Conservation (phyloP, 2,329 filamentous ascomycete species). For the Ophiosphaerella narmari region DNA sequence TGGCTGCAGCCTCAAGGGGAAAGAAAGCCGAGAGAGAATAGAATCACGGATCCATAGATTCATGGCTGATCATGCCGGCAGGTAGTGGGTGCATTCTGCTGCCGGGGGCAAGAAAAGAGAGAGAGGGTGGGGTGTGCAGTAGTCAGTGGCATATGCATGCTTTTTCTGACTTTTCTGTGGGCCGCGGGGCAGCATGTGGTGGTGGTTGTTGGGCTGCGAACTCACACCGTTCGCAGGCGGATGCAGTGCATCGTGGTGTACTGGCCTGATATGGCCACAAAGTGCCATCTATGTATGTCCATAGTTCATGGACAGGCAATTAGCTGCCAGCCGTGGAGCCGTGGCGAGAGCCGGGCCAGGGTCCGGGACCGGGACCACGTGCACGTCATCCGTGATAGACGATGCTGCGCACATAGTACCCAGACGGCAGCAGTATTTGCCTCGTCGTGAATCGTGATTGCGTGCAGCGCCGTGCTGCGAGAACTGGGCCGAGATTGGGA, state of each 20-base stretch:
- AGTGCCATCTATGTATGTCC: no score
- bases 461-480: no score
- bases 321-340: no score
- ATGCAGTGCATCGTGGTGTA: slow-evolving; percentile 1
- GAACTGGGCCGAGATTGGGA: slow-evolving; percentile 16
- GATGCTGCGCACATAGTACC: no score
- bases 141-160: slow-evolving; percentile 18
- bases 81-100: slow-evolving; percentile 18
- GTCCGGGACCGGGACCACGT: no score
- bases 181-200: slow-evolving; percentile 8
- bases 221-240: slow-evolving; percentile 22
- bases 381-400: no score
- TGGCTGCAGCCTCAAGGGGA: slow-evolving; percentile 24
- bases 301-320: no score
- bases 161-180: slow-evolving; percentile 10
- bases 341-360: no score
- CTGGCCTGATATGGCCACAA: no score
- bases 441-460: no score
- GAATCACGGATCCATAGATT: slow-evolving; percentile 10
- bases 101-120: not conserved
- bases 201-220: slow-evolving; percentile 22
- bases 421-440: no score
- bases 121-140: slow-evolving; percentile 20
- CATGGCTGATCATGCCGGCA: slow-evolving; percentile 26
- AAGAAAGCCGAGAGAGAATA: slow-evolving; percentile 5